Evolutionary conservation across 139 green algal species (phyloP).

Genomic region (Tetraselmis chui): DNA sequence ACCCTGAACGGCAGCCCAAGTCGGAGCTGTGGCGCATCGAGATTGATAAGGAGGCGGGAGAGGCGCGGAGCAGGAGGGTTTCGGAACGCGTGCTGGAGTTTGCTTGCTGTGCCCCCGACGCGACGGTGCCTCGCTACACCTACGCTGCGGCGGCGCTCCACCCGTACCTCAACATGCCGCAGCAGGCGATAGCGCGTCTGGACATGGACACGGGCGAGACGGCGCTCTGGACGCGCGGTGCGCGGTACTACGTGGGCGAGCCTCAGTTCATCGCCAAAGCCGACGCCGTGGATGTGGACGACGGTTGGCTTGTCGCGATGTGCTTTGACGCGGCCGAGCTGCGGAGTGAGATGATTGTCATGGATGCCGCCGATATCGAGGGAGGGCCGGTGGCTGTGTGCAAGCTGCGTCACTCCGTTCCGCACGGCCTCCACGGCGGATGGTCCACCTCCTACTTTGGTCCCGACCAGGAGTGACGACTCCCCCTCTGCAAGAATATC

Average conservation of each 20-base stretch:
- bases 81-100: not conserved
- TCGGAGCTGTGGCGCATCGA: not conserved
- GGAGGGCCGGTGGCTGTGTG: constrained; percentile 36
- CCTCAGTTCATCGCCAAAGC: constrained; percentile 13
- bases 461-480: too few species aligned
- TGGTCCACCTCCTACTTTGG: constrained; percentile 23
- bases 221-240: not conserved
- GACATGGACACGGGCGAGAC: constrained; percentile 2
- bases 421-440: constrained; percentile 36
- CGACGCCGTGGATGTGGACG: constrained; percentile 12
- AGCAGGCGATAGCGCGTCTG: not conserved
- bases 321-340: constrained; percentile 14
- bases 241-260: not conserved
- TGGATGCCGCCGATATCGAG: constrained; percentile 36
- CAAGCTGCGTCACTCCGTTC: constrained; percentile 15
- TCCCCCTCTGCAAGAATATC: too few species aligned
- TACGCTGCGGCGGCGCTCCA: not conserved
- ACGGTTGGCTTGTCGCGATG: constrained; percentile 26
- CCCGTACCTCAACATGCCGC: not conserved
- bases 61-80: not conserved
- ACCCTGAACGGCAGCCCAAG: not conserved
- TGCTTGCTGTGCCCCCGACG: not conserved
- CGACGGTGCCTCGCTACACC: not conserved
- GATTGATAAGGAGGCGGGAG: not conserved
- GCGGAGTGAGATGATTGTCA: constrained; percentile 33